Evolutionary conservation across 495 filamentous ascomycete species (phyloP).

Genomic region (Lentithecium fluviatile): DNA sequence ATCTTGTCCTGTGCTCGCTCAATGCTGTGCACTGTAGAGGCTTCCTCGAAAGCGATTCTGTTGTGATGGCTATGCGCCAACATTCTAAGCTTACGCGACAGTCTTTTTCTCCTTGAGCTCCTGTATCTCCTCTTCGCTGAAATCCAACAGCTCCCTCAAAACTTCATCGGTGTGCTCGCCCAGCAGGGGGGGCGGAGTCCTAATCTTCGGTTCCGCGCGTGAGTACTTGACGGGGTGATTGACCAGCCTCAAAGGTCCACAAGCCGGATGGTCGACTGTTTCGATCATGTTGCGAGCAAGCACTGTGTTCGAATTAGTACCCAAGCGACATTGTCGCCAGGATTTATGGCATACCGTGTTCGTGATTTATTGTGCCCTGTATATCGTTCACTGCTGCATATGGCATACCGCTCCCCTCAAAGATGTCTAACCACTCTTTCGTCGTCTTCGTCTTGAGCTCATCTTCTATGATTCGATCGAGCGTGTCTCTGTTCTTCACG

Average conservation of each 20-base stretch:
- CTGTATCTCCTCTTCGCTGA: slow-evolving; percentile 33
- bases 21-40: too few species aligned
- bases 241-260: slow-evolving; percentile 38
- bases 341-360: slow-evolving; percentile 27
- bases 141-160: slow-evolving; percentile 37
- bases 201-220: slow-evolving; percentile 35
- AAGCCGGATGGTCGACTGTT: slow-evolving; percentile 34
- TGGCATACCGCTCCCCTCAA: slow-evolving; percentile 41
- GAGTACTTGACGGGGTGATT: slow-evolving; percentile 42
- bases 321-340: not conserved
- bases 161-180: slow-evolving; percentile 42
- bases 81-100: slow-evolving; percentile 13
- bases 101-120: slow-evolving; percentile 22
- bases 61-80: not conserved
- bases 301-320: slow-evolving; percentile 2
- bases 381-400: slow-evolving; percentile 43
- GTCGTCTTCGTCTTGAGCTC: slow-evolving; percentile 39
- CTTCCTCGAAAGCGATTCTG: not conserved
- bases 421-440: slow-evolving; percentile 38
- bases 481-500: slow-evolving; percentile 38
- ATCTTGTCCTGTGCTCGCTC: too few species aligned
- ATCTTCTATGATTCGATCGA: slow-evolving; percentile 40
- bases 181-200: slow-evolving; percentile 37
- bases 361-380: slow-evolving; percentile 40
- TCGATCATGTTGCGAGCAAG: slow-evolving; percentile 40